Base-by-base conservation (phyloP, 208 protist genomes). In the Leptomonas pyrrhocoris region DNA sequence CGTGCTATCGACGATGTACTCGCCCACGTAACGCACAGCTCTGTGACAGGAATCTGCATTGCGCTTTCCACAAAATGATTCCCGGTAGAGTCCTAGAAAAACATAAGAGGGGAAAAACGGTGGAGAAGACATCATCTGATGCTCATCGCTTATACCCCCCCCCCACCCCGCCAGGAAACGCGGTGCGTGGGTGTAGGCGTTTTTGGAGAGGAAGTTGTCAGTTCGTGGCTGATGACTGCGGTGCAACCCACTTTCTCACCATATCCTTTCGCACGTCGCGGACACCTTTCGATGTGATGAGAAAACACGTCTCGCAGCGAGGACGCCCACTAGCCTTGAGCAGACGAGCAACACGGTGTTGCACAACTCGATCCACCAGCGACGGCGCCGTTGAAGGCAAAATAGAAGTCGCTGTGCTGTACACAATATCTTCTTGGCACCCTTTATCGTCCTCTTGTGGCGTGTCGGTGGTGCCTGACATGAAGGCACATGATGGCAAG, bases 281-380 rank as follows among this genome's bases (percentile, higher is more conserved):
- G 34, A 95, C 75, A 13, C 90, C 90, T 27, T 89, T 89, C 3
- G 74, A 55, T 1, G 81, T 88, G 27, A 95, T 77, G 2, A 73
- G 73, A 43, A 95, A 95, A 69, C 88, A 93, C 46, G 80, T 81
- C 74, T 92, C 71, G 1, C 73, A 59, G 15, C 83, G 75, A 21
- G 72, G 46, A 25, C 73, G 50, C 7, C 64, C 78, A 16, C 79
- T 73, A 27, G 68, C 77, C 56, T 88, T 88, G 36, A 93, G 58
- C 40, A 95, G 56, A 2, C 88, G 84, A 25, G 80, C 83, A 30
- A 95, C 87, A 25, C 90, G 90, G 70, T 95, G 88, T 55, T 93
- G 90, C 28, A 63, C 57, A 3, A 73, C 65, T 1, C 67, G 27
- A 3, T 21, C 23, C 30, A 70, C 9, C 0, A 28, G 27, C 5